A percentile compares a stretch with the other conserved stretches of the same genome.
Evolutionary conservation across 257 asterid species (phyloP).

Genomic region (Datura wrightii): DNA sequence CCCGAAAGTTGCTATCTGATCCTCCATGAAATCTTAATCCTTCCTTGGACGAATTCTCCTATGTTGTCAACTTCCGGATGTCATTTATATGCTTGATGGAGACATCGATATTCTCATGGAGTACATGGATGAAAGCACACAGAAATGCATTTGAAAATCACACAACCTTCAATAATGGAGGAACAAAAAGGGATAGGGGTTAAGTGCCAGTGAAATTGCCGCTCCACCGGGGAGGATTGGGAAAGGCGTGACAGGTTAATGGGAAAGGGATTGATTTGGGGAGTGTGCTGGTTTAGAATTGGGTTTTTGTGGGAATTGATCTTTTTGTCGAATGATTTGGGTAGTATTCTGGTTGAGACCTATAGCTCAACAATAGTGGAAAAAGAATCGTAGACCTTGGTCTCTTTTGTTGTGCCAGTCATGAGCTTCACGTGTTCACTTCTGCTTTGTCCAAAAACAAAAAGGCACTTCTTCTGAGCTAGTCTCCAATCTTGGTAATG

Average conservation of each 20-base stretch:
- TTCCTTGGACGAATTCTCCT: constrained; percentile 76
- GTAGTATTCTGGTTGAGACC: too few species aligned
- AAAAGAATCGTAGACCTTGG: too few species aligned
- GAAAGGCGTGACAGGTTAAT: neutral
- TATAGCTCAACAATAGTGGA: too few species aligned
- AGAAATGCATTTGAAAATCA: constrained; percentile 50
- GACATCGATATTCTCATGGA: constrained; percentile 79
- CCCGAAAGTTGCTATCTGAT: constrained; percentile 73
- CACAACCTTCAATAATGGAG: constrained; percentile 37
- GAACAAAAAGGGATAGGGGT: neutral
- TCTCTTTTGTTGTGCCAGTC: neutral
- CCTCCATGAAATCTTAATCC: constrained; percentile 79
- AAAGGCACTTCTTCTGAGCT: neutral
- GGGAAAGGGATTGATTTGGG: neutral
- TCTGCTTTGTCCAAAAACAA: too few species aligned
- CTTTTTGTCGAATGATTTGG: too few species aligned
- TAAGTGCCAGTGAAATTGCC: neutral
- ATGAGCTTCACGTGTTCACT: neutral
- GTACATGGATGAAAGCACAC: constrained; percentile 84
- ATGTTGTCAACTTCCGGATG: constrained; percentile 73
- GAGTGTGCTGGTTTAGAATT: too few species aligned
- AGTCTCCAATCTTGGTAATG: neutral
- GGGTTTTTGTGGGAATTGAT: too few species aligned
- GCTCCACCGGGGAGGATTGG: neutral
- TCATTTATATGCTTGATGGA: constrained; percentile 68